phyloP scores from a whole-genome alignment of 2,329 filamentous ascomycete species.

The Alternaria postmessia region DNA sequence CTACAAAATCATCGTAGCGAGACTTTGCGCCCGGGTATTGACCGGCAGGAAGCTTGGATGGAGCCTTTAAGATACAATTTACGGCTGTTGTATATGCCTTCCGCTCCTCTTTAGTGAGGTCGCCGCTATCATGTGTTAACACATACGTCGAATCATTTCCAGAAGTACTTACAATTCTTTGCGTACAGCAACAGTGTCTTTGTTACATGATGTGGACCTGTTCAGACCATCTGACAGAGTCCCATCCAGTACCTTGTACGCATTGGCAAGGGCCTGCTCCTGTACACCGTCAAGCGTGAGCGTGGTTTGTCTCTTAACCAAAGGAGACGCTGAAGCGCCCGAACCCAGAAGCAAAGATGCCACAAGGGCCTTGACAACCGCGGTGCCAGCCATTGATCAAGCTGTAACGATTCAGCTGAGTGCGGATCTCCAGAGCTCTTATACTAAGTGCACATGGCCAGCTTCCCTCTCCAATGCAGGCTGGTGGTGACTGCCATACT shows the following conservation, averaged over 20 bases:
- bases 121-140: slow-evolving; percentile 28
- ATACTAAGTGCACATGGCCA: not conserved
- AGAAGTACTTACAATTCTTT: slow-evolving; percentile 53
- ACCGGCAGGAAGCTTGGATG: slow-evolving; percentile 35
- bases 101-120: slow-evolving; percentile 40
- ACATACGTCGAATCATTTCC: not conserved
- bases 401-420: not conserved
- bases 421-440: not conserved
- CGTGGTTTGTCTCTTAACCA: slow-evolving; percentile 28
- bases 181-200: slow-evolving; percentile 52
- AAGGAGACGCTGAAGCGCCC: slow-evolving; percentile 28
- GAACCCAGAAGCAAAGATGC: slow-evolving; percentile 35
- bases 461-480: not conserved
- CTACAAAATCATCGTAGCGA: slow-evolving; percentile 48
- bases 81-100: slow-evolving; percentile 47
- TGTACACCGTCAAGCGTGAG: slow-evolving; percentile 36
- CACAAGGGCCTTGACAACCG: slow-evolving; percentile 30
- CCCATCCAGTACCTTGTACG: slow-evolving; percentile 40
- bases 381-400: slow-evolving; percentile 31
- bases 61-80: slow-evolving; percentile 39
- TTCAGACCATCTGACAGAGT: slow-evolving; percentile 40
- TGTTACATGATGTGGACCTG: slow-evolving; percentile 42
- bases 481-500: slow-evolving; percentile 3
- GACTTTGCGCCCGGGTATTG: slow-evolving; percentile 42
- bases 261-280: slow-evolving; percentile 38